phyloP scores from a whole-genome alignment of 768 basidiomycete genomes.

The Terana coerulea region DNA sequence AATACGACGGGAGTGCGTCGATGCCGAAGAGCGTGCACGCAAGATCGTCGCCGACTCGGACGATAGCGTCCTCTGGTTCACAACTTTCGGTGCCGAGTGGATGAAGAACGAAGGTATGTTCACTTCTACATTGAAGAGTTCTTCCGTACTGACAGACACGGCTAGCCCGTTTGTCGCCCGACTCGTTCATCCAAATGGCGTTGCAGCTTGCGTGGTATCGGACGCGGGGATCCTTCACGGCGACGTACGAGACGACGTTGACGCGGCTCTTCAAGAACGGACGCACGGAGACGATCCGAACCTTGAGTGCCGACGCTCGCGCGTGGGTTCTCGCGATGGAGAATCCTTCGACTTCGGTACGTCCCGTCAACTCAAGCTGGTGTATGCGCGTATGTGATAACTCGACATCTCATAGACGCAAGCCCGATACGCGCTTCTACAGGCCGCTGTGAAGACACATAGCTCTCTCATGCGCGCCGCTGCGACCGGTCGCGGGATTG shows the following conservation, averaged over 20 bases:
- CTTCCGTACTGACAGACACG: background rate
- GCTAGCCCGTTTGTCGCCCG: slow-evolving; percentile 57
- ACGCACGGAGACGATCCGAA: slow-evolving; percentile 86
- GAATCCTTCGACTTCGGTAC: slow-evolving; percentile 46
- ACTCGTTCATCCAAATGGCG: slow-evolving; percentile 88
- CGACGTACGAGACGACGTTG: slow-evolving; percentile 90
- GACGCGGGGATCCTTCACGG: slow-evolving; percentile 70
- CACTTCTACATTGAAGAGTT: background rate
- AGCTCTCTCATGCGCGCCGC: slow-evolving; percentile 70
- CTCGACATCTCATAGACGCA: slow-evolving; percentile 1
- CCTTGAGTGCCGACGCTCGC: slow-evolving; percentile 67
- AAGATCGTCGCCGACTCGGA: slow-evolving; percentile 75
- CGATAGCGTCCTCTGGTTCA: slow-evolving; percentile 77
- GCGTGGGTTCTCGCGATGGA: slow-evolving; percentile 75
- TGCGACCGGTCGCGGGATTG: slow-evolving; percentile 79
- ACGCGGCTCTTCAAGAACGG: slow-evolving; percentile 85
- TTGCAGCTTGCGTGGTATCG: slow-evolving; percentile 90
- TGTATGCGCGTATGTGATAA: background rate
- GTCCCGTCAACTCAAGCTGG: slow-evolving; percentile 13
- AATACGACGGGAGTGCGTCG: slow-evolving; percentile 51
- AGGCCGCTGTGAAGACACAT: slow-evolving; percentile 68
- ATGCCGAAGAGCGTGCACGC: slow-evolving; percentile 54
- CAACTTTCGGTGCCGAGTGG: slow-evolving; percentile 82
- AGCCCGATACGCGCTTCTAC: slow-evolving; percentile 49
- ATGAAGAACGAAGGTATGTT: slow-evolving; percentile 69